Base-by-base conservation (phyloP, 108 stramenopile genomes). In the Nitzschia putrida region DNA sequence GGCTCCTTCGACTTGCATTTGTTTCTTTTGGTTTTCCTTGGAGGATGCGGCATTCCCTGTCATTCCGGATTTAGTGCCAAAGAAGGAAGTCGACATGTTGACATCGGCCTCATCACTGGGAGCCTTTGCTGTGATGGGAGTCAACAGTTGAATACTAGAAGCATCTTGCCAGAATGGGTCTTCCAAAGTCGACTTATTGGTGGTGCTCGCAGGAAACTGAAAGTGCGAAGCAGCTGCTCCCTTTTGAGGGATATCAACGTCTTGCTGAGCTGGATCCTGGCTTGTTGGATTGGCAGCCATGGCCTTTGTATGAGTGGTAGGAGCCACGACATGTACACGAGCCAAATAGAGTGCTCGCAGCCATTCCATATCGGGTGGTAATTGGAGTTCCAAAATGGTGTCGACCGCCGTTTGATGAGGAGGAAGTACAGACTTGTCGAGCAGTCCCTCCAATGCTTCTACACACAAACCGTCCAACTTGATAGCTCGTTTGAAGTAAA, bases 401-500 rank as follows among this genome's bases (percentile, higher is more conserved):
- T 47, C 61, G 3, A 61, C 21, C 76, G 81, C 68, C 88, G 77
- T 10, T 75, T 58, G 0, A 11, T 37, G 61, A 18, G 85, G 66
- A 7, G 76, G 74, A 39, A 88, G 50, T 7, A 88, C n/a, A 49
- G 73, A 69, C 12, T 71, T 68, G 40, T 81, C 69, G 50, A 86
- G 57, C 10, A 85, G 76, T 63, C 76, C 76, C 23, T 87, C 83
- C 76, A 84, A 79, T 3, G 92, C 89, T 44, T 83, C 71, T 13
- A 87, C 78, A 65, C 87, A 88, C 53, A 71, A 64, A 9, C 73
- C 54, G 80, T 93, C 92, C 18, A 90, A 79, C 22, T 73, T 56
- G 20, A 93, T 59, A 4, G 89, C 85, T 22, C 80, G 68, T 59
- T 77, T 83, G 57, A 86, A 79, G 45, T 80, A 93, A 0, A 78